phyloP scores from a whole-genome alignment of 805 yeast genomes.

The Schwanniomyces pseudopolymorphus region DNA sequence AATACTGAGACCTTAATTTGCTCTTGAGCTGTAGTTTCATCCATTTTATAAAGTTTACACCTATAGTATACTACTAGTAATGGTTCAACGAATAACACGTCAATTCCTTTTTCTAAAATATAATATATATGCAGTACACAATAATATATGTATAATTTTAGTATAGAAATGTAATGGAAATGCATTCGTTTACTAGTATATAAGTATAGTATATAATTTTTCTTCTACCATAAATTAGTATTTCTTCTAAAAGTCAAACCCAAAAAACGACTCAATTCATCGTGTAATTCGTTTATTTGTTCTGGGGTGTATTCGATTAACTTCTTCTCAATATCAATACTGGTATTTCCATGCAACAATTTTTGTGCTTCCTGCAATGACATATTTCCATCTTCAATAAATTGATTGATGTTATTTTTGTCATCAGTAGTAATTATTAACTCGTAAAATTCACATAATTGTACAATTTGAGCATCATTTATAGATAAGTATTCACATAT shows the following conservation, averaged over 20 bases:
- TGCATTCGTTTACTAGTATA: neutral
- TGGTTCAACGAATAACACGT: neutral
- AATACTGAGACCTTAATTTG: constrained; percentile 37
- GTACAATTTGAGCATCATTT: constrained; percentile 44
- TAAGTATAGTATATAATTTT: too few relatives aligned
- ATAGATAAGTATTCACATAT: constrained; percentile 52
- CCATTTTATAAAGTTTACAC: constrained; percentile 10
- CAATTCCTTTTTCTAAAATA: neutral
- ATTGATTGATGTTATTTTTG: constrained; percentile 40
- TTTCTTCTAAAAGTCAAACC: constrained; percentile 62
- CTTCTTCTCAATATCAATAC: constrained; percentile 4
- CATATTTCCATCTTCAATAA: constrained; percentile 9
- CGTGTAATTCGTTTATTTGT: constrained; percentile 54
- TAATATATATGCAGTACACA: constrained; percentile 1
- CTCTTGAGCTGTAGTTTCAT: constrained; percentile 13
- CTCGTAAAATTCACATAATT: constrained; percentile 72
- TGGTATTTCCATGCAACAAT: constrained; percentile 3
- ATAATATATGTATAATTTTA: neutral
- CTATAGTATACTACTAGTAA: neutral
- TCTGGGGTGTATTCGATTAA: constrained; percentile 36
- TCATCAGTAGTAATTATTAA: constrained; percentile 62
- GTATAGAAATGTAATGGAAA: too few relatives aligned
- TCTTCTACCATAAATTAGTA: constrained; percentile 46
- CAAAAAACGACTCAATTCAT: constrained; percentile 64
- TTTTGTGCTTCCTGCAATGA: constrained; percentile 9